phyloP scores from a whole-genome alignment of 352 stramenopile species.

The Blastocystis sp. region DNA sequence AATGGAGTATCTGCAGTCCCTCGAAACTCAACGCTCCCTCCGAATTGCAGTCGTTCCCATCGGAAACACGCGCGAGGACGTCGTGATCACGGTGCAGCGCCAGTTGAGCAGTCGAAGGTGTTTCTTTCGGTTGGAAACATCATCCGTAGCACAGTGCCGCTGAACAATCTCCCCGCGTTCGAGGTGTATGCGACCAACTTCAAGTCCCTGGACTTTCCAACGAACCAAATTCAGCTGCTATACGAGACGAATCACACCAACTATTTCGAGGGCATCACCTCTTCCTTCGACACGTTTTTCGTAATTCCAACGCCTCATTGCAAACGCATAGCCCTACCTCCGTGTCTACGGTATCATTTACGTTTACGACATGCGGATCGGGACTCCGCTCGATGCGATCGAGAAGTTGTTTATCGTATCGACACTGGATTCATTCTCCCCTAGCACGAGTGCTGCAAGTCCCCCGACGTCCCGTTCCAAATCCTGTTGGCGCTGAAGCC shows the following conservation, averaged over 20 bases:
- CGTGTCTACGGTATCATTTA: background rate
- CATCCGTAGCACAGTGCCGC: background rate
- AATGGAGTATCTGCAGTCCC: slow-evolving; percentile 10
- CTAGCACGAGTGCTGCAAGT: slow-evolving; percentile 41
- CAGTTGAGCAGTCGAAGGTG: background rate
- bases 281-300: slow-evolving; percentile 9
- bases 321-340: background rate
- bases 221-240: background rate
- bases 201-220: background rate
- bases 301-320: background rate
- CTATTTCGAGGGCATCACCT: background rate
- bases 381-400: background rate
- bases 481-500: background rate
- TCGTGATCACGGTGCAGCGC: background rate
- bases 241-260: slow-evolving; percentile 34
- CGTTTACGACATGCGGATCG: slow-evolving; percentile 22
- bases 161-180: background rate
- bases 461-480: background rate
- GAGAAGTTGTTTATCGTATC: slow-evolving; percentile 35
- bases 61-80: background rate
- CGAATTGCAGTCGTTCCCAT: background rate
- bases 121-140: background rate
- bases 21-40: background rate
- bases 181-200: background rate
- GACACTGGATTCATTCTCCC: background rate